These are phyloP conservation scores for Botryobasidium botryosum DNA, from an alignment of 768 basidiomycete genomes.

Conservation along the genomic window DNA sequence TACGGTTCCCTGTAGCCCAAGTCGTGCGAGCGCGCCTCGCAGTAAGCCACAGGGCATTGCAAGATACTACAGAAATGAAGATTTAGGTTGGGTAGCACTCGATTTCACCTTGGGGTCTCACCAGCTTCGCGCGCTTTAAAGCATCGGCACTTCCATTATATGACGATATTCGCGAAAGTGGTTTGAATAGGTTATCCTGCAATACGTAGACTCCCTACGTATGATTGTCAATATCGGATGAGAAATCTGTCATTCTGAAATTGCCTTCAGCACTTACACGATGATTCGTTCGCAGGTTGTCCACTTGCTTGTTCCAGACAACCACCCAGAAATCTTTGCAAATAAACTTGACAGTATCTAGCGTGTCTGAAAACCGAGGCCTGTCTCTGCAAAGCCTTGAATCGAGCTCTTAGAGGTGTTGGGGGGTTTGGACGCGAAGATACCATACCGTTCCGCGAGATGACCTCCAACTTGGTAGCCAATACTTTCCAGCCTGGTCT, in stretches of 20 bases:
- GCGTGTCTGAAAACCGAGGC: conserved; percentile 58
- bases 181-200: conserved; percentile 82
- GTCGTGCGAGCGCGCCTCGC: conserved; percentile 57
- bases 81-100: background rate
- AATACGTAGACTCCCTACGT: conserved; percentile 79
- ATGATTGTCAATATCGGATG: background rate
- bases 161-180: conserved; percentile 64
- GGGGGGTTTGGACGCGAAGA: background rate
- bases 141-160: conserved; percentile 64
- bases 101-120: conserved; percentile 22
- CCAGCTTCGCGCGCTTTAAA: conserved; percentile 49
- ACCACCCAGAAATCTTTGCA: conserved; percentile 93
- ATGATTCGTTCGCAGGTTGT: conserved; percentile 90
- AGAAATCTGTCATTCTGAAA: background rate
- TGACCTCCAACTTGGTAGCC: conserved; percentile 77
- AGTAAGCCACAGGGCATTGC: conserved; percentile 73
- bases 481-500: conserved; percentile 58
- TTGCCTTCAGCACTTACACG: conserved; percentile 24
- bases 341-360: conserved; percentile 87
- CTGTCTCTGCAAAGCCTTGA: conserved; percentile 59
- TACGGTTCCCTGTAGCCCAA: conserved; percentile 64
- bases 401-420: background rate
- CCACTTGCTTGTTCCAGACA: conserved; percentile 89
- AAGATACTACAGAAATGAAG: conserved; percentile 40
- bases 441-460: conserved; percentile 61